Evolutionary conservation across 2,329 filamentous ascomycete species (phyloP).

Genomic region (Hypoxylon sp.): DNA sequence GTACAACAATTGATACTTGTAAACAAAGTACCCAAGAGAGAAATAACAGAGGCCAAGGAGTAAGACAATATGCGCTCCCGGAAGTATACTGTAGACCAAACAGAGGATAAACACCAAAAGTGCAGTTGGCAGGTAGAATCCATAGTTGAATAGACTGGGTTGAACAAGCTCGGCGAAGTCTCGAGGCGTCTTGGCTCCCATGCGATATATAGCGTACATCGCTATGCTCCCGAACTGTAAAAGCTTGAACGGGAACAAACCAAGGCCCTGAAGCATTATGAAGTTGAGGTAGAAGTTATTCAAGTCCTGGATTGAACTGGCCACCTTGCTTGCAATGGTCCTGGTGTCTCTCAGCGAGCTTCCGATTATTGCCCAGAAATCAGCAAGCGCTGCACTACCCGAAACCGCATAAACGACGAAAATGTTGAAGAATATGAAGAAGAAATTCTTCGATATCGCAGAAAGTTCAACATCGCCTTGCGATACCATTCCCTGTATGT

Average conservation of each 20-base stretch:
- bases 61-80: constrained; percentile 83
- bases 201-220: constrained; percentile 83
- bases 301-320: constrained; percentile 79
- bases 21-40: constrained; percentile 85
- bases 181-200: constrained; percentile 87
- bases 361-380: constrained; percentile 79
- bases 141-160: constrained; percentile 92
- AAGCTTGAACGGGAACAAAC: constrained; percentile 91
- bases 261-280: constrained; percentile 93
- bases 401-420: constrained; percentile 95
- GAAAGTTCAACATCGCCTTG: constrained; percentile 95
- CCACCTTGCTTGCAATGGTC: constrained; percentile 81
- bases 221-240: constrained; percentile 89
- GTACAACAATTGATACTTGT: constrained; percentile 98
- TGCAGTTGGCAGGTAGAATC: constrained; percentile 93
- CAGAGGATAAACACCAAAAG: constrained; percentile 96
- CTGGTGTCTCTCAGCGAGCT: constrained; percentile 84
- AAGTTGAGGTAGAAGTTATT: constrained; percentile 93
- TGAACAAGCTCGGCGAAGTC: constrained; percentile 87
- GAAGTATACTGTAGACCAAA: constrained; percentile 91
- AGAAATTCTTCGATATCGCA: constrained; percentile 97
- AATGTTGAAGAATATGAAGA: constrained; percentile 99
- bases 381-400: constrained; percentile 77
- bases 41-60: constrained; percentile 89
- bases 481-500: constrained; percentile 94